Conservation (phyloP, 2,329 filamentous ascomycete species). For the Pseudopithomyces maydicus region DNA sequence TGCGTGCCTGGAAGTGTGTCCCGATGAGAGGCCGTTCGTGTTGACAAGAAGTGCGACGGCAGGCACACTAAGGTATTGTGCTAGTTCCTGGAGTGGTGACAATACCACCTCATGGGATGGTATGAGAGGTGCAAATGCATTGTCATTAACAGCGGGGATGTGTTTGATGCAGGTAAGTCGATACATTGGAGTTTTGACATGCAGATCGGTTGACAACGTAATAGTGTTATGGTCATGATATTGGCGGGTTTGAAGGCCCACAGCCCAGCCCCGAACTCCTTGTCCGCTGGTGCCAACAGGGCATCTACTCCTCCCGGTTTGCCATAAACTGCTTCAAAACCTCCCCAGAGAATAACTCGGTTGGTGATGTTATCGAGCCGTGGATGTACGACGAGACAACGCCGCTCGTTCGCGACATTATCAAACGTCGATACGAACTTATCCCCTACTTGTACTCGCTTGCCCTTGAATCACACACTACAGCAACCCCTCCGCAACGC, state of each 20-base stretch:
- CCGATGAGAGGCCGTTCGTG: constrained; percentile 67
- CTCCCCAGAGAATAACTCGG: constrained; percentile 64
- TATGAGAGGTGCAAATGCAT: constrained; percentile 73
- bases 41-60: constrained; percentile 73
- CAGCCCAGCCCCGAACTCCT: constrained; percentile 73
- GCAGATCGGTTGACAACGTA: not conserved
- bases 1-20: constrained; percentile 63
- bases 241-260: constrained; percentile 76
- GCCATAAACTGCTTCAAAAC: constrained; percentile 83
- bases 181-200: not conserved
- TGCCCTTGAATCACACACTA: constrained; percentile 64
- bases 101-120: constrained; percentile 75
- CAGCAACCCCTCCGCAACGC: constrained; percentile 67
- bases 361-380: constrained; percentile 76
- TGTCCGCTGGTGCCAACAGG: constrained; percentile 74
- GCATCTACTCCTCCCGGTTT: constrained; percentile 71
- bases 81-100: constrained; percentile 76
- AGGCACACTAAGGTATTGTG: constrained; percentile 71
- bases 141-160: constrained; percentile 71
- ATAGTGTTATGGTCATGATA: constrained; percentile 72
- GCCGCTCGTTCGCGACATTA: constrained; percentile 65
- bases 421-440: constrained; percentile 73
- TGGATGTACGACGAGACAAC: constrained; percentile 77
- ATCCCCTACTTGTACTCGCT: constrained; percentile 74
- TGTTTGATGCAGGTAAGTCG: constrained; percentile 64